Percentiles rank a stretch among this genome's conserved stretches.
These are phyloP conservation scores for Dendrobium chrysotoxum DNA, from an alignment of 106 monocot genomes.

Conservation along the genomic window DNA sequence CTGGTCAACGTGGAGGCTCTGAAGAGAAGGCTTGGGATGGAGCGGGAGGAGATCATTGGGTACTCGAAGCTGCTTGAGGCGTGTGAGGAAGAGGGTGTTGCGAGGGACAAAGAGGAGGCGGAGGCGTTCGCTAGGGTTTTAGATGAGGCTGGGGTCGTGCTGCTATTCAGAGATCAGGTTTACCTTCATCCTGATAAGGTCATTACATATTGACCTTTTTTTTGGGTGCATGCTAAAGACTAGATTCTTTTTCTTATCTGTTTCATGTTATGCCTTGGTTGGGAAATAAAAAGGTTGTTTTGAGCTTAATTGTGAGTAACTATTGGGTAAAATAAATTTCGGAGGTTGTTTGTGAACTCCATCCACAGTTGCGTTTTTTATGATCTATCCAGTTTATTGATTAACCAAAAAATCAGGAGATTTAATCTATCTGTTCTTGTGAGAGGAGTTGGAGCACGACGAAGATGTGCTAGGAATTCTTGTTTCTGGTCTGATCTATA, in stretches of 20 bases:
- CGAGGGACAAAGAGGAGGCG: constrained; percentile 59
- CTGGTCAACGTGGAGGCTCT: constrained; percentile 80
- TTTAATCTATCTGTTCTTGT: neutral
- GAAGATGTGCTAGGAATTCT: neutral
- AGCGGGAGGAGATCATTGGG: constrained; percentile 59
- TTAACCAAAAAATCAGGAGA: neutral
- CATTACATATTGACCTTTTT: neutral
- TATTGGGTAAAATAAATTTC: too few species aligned
- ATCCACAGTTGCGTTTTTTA: neutral
- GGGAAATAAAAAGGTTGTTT: neutral
- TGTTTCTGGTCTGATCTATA: neutral
- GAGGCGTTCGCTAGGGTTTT: constrained; percentile 53
- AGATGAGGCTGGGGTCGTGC: constrained; percentile 87
- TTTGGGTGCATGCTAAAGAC: too few species aligned
- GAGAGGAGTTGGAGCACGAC: neutral
- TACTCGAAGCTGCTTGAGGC: constrained; percentile 63
- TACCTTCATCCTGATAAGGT: constrained; percentile 94
- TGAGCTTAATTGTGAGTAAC: too few species aligned
- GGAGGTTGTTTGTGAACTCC: neutral
- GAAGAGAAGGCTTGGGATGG: constrained; percentile 64
- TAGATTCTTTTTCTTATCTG: neutral
- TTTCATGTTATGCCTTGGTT: neutral
- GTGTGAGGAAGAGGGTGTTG: constrained; percentile 60
- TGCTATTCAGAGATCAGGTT: constrained; percentile 83
- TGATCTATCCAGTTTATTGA: neutral